Percentiles rank a stretch among this genome's conserved stretches.
phyloP scores from a whole-genome alignment of 2,329 filamentous ascomycete species.

The Colletotrichum nymphaeae region DNA sequence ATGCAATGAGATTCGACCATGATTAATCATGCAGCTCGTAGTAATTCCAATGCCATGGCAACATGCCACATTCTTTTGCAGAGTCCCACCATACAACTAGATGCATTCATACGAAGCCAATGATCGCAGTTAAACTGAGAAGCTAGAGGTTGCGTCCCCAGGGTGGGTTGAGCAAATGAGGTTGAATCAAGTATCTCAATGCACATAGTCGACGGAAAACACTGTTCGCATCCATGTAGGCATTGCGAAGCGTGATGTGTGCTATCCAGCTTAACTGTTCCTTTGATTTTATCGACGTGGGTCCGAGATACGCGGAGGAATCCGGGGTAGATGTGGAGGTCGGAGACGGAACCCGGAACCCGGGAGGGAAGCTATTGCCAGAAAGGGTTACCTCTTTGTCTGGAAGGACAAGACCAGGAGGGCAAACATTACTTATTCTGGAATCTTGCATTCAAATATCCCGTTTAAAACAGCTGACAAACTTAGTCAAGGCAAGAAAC shows the following conservation, averaged over 20 bases:
- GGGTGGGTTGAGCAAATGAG: too few species aligned
- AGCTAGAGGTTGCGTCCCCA: too few species aligned
- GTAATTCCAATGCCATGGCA: too few species aligned
- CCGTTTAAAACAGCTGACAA: background rate
- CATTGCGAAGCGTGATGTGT: background rate
- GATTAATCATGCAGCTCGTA: too few species aligned
- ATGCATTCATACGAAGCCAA: too few species aligned
- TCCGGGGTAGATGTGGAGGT: constrained; percentile 5
- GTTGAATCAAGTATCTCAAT: too few species aligned
- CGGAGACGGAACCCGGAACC: constrained; percentile 12
- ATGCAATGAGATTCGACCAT: too few species aligned
- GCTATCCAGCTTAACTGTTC: background rate
- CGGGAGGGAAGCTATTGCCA: constrained; percentile 7
- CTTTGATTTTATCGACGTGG: too few species aligned
- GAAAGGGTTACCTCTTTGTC: background rate
- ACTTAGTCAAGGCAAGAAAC: background rate
- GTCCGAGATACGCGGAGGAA: background rate
- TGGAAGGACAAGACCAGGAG: background rate
- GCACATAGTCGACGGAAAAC: too few species aligned
- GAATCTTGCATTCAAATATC: background rate
- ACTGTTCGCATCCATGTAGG: background rate
- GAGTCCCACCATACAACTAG: too few species aligned
- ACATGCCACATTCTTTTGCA: too few species aligned
- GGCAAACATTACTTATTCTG: constrained; percentile 6
- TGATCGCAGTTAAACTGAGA: too few species aligned